Conservation (phyloP, 352 stramenopile species). For the Globisporangium camurandrum region DNA sequence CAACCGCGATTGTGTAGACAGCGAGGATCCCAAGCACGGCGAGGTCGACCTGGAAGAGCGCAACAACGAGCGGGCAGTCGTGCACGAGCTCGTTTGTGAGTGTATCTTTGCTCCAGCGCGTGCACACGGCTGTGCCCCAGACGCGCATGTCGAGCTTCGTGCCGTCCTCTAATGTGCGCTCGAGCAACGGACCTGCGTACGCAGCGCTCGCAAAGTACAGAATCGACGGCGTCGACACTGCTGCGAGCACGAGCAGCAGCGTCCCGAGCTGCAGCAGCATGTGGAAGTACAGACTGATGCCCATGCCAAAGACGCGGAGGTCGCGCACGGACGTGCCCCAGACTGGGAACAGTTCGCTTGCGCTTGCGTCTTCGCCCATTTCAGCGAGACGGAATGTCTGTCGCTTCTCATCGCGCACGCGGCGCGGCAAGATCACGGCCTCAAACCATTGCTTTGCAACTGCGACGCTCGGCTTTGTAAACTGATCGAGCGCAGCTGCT, state of each 20-base stretch:
- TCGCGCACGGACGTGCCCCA: slow-evolving; percentile 49
- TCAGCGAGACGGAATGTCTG: slow-evolving; percentile 43
- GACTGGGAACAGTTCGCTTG: slow-evolving; percentile 54
- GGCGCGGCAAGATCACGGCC: slow-evolving; percentile 48
- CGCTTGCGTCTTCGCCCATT: slow-evolving; percentile 51
- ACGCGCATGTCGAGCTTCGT: slow-evolving; percentile 39
- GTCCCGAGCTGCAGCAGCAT: slow-evolving; percentile 50
- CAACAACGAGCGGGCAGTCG: slow-evolving; percentile 43
- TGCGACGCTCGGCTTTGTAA: slow-evolving; percentile 29
- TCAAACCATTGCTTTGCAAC: slow-evolving; percentile 45
- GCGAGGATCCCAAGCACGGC: slow-evolving; percentile 37
- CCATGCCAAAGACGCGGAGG: slow-evolving; percentile 65
- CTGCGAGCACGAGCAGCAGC: slow-evolving; percentile 48
- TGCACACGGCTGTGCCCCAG: slow-evolving; percentile 50
- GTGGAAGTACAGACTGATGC: slow-evolving; percentile 73
- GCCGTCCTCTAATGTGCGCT: slow-evolving; percentile 19
- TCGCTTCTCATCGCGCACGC: slow-evolving; percentile 30
- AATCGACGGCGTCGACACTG: slow-evolving; percentile 50
- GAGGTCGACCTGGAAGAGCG: slow-evolving; percentile 52
- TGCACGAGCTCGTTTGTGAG: slow-evolving; percentile 14
- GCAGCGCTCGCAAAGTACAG: slow-evolving; percentile 54
- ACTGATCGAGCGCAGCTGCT: slow-evolving; percentile 19
- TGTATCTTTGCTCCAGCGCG: slow-evolving; percentile 20
- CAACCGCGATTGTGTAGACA: slow-evolving; percentile 36
- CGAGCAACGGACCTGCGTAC: slow-evolving; percentile 40